phyloP scores from a whole-genome alignment of 2,329 filamentous ascomycete species.

The Fusarium longipes region DNA sequence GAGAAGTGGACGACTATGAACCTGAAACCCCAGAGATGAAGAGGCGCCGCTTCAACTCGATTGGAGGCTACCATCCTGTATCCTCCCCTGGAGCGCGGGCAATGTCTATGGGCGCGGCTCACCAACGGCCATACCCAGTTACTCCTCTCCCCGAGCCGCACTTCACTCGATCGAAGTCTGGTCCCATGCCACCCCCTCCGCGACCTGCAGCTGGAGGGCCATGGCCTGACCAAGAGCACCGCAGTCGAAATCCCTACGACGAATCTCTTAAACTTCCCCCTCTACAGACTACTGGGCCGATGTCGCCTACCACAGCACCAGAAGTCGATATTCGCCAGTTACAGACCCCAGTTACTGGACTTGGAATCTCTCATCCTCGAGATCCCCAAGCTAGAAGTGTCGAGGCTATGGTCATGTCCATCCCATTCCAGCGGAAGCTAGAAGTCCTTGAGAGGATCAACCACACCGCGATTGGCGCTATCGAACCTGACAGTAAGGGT shows the following conservation, averaged over 20 bases:
- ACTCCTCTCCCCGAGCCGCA: slow-evolving; percentile 48
- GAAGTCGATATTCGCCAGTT: slow-evolving; percentile 45
- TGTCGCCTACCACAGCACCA: slow-evolving; percentile 45
- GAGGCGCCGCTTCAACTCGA: slow-evolving; percentile 68
- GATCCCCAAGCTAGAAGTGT: slow-evolving; percentile 59
- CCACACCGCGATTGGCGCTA: slow-evolving; percentile 66
- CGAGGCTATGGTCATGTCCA: slow-evolving; percentile 79
- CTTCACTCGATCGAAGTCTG: slow-evolving; percentile 50
- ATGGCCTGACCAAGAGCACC: slow-evolving; percentile 49
- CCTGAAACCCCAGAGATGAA: slow-evolving; percentile 65
- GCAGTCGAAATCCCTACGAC: slow-evolving; percentile 60
- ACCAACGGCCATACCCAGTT: slow-evolving; percentile 41
- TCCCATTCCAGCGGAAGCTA: slow-evolving; percentile 80
- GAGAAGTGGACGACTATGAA: slow-evolving; percentile 54
- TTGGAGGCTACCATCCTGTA: slow-evolving; percentile 49
- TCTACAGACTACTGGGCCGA: slow-evolving; percentile 58
- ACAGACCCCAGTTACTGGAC: slow-evolving; percentile 45
- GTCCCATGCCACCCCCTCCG: slow-evolving; percentile 67
- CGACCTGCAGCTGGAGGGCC: slow-evolving; percentile 52
- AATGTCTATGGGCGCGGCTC: slow-evolving; percentile 37
- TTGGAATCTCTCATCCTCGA: slow-evolving; percentile 39
- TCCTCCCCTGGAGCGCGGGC: slow-evolving; percentile 34
- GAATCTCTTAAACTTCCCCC: slow-evolving; percentile 66
- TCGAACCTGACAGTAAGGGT: slow-evolving; percentile 47
- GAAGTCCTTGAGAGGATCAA: slow-evolving; percentile 80